Conservation (phyloP, 192 early-diverging fungal species). For the Linnemannia zychae region DNA sequence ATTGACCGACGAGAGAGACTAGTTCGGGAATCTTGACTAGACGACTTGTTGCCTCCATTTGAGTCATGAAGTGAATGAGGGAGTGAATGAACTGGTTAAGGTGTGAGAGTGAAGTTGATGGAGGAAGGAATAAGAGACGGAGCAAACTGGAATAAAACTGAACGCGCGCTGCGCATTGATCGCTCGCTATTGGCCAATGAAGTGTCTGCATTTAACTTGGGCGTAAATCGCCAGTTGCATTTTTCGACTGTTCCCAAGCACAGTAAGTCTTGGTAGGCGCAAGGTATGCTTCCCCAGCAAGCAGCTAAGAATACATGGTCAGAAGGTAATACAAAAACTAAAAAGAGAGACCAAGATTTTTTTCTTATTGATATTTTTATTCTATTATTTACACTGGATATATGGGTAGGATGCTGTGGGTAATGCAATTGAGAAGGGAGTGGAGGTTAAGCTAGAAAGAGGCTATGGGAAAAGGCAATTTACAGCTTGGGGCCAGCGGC, state of each 20-base stretch:
- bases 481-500: slow-evolving; percentile 75
- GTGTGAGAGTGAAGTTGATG: background rate
- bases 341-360: no score
- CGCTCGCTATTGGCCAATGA: no score
- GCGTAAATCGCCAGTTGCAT: no score
- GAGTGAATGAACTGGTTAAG: background rate
- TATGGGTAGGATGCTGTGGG: slow-evolving; percentile 5
- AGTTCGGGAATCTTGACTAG: background rate
- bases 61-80: background rate
- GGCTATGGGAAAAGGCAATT: background rate
- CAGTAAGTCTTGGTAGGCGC: no score
- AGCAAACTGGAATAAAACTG: no score
- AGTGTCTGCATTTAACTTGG: no score
- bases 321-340: no score
- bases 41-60: background rate
- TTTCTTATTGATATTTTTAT: background rate
- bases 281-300: no score
- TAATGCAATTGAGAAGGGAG: slow-evolving; percentile 5
- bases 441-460: background rate
- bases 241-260: no score
- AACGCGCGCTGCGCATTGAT: no score
- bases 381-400: slow-evolving; percentile 6
- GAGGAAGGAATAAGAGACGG: background rate
- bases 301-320: no score
- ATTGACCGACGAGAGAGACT: background rate